Base-by-base conservation (phyloP, 2,329 filamentous ascomycete genomes). In the Calonectria pauciramosa region DNA sequence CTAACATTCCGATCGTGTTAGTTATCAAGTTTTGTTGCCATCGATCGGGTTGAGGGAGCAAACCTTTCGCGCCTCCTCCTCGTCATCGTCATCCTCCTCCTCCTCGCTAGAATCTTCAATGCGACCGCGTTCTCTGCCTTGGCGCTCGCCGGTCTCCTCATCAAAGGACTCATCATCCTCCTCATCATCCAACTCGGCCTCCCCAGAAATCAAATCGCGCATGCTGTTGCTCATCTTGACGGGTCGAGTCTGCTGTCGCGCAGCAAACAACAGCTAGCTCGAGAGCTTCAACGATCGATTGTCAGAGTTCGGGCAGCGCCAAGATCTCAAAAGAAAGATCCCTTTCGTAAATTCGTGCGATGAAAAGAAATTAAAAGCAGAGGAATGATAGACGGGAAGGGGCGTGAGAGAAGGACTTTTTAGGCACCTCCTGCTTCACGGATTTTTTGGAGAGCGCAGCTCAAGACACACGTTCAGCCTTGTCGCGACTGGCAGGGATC, bases 61-160 rank as follows among this genome's bases (percentile, higher is more conserved):
- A 87, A 97, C 94, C 84, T 92, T 93, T 79, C 92, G 91, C 77
- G 92, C 93, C 81, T 95, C 95, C 83, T 97, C 96, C 82, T 96
- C 94, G 79, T 98, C 96, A 73, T 98, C 96, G 74, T 98, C 95
- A 70, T 97, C 95, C 41, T 98, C 95, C 76, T 97, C 96, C 82
- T 98, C 96, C 80, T 98, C 96, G 80, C 95, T 97, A 0, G 95
- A 98, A 85, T 98, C 96, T 81, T 96, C 93, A 70, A 95, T 86
- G 7, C 73, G 80, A 56, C 74, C 38, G 26, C 60, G 73, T 34
- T 78, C 84, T 82, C 88, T 87, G 68, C 85, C 79, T 59, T 86
- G 87, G 60, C 87, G 85, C 80, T 94, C 90, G 68, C 92, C 94
- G 32, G 90, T 93, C 76, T 95, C 94, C 78, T 96, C 95, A 80